Evolutionary conservation across 352 stramenopile species (phyloP).

Genomic region (Phytophthora citrophthora): DNA sequence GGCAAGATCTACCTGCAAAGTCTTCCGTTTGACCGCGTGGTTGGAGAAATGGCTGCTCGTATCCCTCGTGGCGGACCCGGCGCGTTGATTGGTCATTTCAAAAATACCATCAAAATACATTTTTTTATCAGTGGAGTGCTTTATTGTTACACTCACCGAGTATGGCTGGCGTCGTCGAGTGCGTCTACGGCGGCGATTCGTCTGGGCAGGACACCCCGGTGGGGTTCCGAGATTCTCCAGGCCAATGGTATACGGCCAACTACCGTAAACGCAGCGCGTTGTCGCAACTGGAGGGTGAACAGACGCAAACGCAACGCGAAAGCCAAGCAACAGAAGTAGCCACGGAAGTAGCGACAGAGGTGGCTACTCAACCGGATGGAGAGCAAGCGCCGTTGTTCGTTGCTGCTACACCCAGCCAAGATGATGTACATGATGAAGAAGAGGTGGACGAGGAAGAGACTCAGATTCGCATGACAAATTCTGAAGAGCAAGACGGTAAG

Average conservation of each 20-base stretch:
- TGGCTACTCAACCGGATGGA: slow-evolving; percentile 16
- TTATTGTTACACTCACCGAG: too few species aligned
- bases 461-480: slow-evolving; percentile 82
- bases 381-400: slow-evolving; percentile 54
- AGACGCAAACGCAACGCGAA: slow-evolving; percentile 65
- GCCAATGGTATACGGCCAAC: slow-evolving; percentile 31
- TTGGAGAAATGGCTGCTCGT: slow-evolving; percentile 91
- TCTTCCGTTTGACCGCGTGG: slow-evolving; percentile 92
- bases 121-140: too few species aligned
- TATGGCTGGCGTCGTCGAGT: slow-evolving; percentile 15
- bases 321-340: slow-evolving; percentile 43
- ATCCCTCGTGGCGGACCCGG: slow-evolving; percentile 80
- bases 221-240: slow-evolving; percentile 67
- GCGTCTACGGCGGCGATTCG: slow-evolving; percentile 45
- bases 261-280: slow-evolving; percentile 47
- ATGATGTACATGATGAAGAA: slow-evolving; percentile 15
- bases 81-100: slow-evolving; percentile 14
- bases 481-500: slow-evolving; percentile 57
- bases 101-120: not conserved
- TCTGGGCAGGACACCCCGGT: slow-evolving; percentile 61
- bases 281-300: slow-evolving; percentile 36
- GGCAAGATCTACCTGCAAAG: slow-evolving; percentile 93
- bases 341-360: slow-evolving; percentile 36
- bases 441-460: slow-evolving; percentile 83
- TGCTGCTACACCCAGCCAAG: slow-evolving; percentile 30